Conservation (phyloP, 306 rosid species). For the Prunus salicina region DNA sequence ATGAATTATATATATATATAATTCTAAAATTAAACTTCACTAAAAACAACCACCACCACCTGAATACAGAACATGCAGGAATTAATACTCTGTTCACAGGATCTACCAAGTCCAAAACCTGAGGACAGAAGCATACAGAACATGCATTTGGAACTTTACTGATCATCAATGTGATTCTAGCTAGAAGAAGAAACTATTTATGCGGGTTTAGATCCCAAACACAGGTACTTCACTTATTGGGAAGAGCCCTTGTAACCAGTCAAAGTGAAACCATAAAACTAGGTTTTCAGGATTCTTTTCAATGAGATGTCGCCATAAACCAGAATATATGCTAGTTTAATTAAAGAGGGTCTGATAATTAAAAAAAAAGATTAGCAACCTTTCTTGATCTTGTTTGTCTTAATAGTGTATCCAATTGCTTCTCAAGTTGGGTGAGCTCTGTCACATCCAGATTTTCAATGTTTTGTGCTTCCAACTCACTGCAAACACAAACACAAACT, state of each 20-base stretch:
- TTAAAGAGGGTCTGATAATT: neutral
- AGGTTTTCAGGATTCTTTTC: neutral
- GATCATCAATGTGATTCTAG: neutral
- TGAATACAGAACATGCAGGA: neutral
- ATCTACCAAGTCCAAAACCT: neutral
- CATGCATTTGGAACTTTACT: neutral
- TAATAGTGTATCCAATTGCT: slow-evolving; percentile 10
- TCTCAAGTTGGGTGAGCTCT: slow-evolving; percentile 25
- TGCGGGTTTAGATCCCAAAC: neutral
- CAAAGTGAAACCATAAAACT: neutral
- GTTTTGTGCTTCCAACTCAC: slow-evolving; percentile 18
- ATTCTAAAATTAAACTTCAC: neutral
- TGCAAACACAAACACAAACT: slow-evolving; percentile 1
- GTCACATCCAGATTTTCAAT: slow-evolving; percentile 16
- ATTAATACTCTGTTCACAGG: neutral
- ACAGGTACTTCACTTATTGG: neutral
- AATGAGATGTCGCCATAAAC: neutral
- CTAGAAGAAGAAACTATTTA: neutral
- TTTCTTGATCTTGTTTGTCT: slow-evolving; percentile 21
- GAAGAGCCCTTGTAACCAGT: neutral
- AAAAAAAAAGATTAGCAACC: neutral
- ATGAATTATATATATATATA: neutral
- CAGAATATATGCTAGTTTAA: neutral
- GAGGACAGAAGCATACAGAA: neutral
- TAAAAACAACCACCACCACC: neutral